Conservation (phyloP, 768 basidiomycete genomes). For the Lactarius trivialis region DNA sequence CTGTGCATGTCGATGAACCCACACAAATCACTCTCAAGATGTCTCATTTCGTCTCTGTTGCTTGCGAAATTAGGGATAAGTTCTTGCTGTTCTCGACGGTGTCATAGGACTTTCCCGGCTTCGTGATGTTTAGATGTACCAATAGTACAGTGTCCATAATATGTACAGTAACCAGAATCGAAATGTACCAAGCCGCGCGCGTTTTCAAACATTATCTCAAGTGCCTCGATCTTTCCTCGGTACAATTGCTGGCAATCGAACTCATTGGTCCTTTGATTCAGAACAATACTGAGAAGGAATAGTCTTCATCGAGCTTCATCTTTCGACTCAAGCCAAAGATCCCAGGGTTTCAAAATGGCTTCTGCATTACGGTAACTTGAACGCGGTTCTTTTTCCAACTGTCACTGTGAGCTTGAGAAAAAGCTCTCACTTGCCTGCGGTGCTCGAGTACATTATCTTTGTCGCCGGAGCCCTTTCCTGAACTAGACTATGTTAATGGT, state of each 20-base stretch:
- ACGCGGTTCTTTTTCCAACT: neutral
- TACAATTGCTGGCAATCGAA: neutral
- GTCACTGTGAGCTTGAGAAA: neutral
- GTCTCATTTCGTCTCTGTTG: neutral
- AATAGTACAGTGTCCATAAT: neutral
- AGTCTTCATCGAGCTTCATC: too few relatives aligned
- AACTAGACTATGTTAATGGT: slow-evolving; percentile 62
- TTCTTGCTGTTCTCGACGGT: neutral
- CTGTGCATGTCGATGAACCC: neutral
- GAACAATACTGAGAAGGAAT: neutral
- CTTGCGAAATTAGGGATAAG: neutral
- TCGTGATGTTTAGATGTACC: neutral
- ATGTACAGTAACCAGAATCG: neutral
- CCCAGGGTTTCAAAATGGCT: too few relatives aligned
- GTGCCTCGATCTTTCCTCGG: neutral
- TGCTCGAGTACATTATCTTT: neutral
- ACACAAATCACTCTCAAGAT: neutral
- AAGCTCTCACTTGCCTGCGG: neutral
- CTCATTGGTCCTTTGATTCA: neutral
- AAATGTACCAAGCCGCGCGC: neutral
- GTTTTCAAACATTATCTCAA: neutral
- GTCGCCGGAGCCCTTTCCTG: neutral
- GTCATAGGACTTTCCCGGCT: neutral
- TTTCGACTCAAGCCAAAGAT: too few relatives aligned
- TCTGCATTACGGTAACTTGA: too few relatives aligned